Percentiles rank a stretch among this genome's conserved stretches.
Evolutionary conservation across 2,329 filamentous ascomycete genomes (phyloP).

Genomic region (Dryadomyces sulphureus): DNA sequence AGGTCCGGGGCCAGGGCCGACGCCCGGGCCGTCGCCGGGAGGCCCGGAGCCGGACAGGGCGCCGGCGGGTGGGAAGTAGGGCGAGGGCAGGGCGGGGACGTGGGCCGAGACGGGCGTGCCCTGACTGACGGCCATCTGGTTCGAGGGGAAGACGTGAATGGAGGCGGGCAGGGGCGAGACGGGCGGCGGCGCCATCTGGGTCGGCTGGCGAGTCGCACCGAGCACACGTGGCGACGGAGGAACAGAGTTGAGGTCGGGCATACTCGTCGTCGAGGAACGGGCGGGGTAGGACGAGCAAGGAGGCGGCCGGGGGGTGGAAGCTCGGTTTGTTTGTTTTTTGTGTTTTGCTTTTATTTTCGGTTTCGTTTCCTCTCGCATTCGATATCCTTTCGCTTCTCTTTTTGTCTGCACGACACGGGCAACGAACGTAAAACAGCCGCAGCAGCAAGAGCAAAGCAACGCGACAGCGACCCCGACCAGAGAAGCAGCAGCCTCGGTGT

Average conservation of each 20-base stretch:
- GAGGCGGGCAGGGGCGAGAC: constrained; percentile 26
- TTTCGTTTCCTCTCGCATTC: too few species aligned
- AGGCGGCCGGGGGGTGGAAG: not conserved
- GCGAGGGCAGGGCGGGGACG: constrained; percentile 18
- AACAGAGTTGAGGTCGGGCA: constrained; percentile 43
- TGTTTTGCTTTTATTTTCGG: too few species aligned
- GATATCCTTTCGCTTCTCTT: too few species aligned
- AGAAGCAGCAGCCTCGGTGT: not conserved
- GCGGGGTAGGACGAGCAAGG: not conserved
- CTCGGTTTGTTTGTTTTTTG: not conserved
- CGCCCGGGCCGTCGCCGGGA: constrained; percentile 24
- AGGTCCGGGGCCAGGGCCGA: constrained; percentile 50
- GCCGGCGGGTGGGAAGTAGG: constrained; percentile 15
- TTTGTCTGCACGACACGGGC: not conserved
- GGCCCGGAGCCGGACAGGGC: constrained; percentile 11
- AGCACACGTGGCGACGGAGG: constrained; percentile 33
- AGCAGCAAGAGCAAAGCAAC: not conserved
- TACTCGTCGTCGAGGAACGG: constrained; percentile 12
- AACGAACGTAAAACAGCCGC: not conserved
- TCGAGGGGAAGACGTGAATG: constrained; percentile 42
- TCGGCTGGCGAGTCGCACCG: constrained; percentile 23
- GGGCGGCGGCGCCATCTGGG: constrained; percentile 26
- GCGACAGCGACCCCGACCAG: not conserved
- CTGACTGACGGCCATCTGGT: constrained; percentile 34
- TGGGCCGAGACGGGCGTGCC: constrained; percentile 6